These are phyloP conservation scores for Solanum chiquidenum DNA, from an alignment of 257 asterid species.

Conservation along the genomic window DNA sequence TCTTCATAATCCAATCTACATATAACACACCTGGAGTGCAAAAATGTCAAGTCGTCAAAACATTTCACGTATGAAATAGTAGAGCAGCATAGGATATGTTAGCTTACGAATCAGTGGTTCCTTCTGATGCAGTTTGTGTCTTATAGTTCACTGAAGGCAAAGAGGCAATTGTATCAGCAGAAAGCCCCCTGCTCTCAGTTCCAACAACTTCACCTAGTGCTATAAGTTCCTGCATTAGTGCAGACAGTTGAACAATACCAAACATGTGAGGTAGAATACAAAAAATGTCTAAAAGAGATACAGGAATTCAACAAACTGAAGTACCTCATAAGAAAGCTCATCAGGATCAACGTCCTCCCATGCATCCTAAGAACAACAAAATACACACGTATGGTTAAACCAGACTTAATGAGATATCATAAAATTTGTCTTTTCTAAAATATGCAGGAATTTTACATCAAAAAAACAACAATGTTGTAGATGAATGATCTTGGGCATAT, in stretches of 20 bases:
- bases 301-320: background rate
- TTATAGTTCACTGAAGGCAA: slow-evolving; percentile 61
- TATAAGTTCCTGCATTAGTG: slow-evolving; percentile 55
- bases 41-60: background rate
- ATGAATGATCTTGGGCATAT: background rate
- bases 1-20: slow-evolving; percentile 93
- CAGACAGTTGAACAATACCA: background rate
- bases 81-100: slow-evolving; percentile 1
- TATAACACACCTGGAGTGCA: slow-evolving; percentile 63
- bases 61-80: background rate
- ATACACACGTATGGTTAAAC: background rate
- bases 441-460: background rate
- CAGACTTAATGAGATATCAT: background rate
- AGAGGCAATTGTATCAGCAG: slow-evolving; percentile 74
- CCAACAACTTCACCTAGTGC: slow-evolving; percentile 95
- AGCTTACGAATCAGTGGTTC: slow-evolving; percentile 76
- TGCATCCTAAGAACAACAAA: slow-evolving; percentile 37
- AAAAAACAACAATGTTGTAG: background rate
- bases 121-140: slow-evolving; percentile 44
- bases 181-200: slow-evolving; percentile 92
- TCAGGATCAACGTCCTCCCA: slow-evolving; percentile 96
- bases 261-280: background rate
- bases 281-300: background rate
- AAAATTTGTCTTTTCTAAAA: background rate
- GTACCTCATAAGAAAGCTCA: slow-evolving; percentile 85